Base-by-base conservation (phyloP, 345 rosid genomes). In the Hypericum androsaemum region DNA sequence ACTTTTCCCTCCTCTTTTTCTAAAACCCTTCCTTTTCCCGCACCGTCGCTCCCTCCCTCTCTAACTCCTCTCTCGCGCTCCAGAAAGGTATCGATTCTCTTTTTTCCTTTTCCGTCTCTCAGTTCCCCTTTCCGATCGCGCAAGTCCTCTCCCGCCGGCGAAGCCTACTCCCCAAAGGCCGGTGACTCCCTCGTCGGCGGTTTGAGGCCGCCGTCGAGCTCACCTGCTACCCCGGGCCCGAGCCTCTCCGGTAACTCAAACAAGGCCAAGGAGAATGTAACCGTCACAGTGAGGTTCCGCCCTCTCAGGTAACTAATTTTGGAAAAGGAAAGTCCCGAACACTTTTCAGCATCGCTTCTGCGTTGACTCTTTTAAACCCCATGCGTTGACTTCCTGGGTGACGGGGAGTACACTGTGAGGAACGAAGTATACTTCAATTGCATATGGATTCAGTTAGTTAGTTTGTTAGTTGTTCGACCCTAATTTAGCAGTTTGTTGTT, bases 91-190 rank as follows among this genome's bases (percentile, higher is more conserved):
- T n/a, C n/a, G n/a, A n/a, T 47, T 0, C 50, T 16, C 32, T 16
- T 13, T 50, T 56, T 47, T 38, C 43, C 41, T 36, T 37, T 10
- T 7, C 10, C 51, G 11, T 6, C 41, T 45, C 37, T 82, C 89
- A 61, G 80, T 82, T 82, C 92, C 10, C 95, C 95, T 42, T 76
- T 80, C 71, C 92, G 95, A 59, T 74, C 81, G n/a, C 95, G 79
- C 15, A 81, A 70, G 74, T 73, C 92, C 37, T 72, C 84, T 56
- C 73, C 72, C 38, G 67, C 54, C 65, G 28, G 5, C 39, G 12
- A 11, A 46, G 0, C 12, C 69, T n/a, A 72, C 64, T 54, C 7
- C 69, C 2, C 68, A 52, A 39, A 67, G 81, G 5, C 80, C 84
- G 50, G 52, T 43, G 9, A 78, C 81, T 60, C 81, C 89, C 47